These are phyloP conservation scores for Nicotiana tabacum DNA, from an alignment of 257 asterid species.

Conservation along the genomic window DNA sequence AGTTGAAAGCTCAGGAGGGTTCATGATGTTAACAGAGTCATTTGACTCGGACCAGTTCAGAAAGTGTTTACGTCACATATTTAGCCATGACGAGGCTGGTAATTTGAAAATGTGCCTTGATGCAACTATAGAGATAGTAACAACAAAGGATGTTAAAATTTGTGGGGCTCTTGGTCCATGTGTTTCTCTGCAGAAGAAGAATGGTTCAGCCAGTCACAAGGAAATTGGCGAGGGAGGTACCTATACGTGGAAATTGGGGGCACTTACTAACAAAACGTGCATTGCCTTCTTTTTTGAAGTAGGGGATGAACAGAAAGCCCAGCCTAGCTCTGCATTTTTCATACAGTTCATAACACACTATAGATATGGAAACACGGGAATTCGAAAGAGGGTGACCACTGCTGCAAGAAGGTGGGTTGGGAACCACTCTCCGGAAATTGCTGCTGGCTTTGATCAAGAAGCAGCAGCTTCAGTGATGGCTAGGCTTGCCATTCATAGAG, in stretches of 20 bases:
- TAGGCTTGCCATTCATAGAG: constrained; percentile 60
- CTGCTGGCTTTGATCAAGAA: constrained; percentile 90
- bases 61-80: constrained; percentile 64
- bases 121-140: constrained; percentile 76
- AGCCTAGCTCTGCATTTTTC: constrained; percentile 71
- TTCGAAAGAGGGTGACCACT: constrained; percentile 86
- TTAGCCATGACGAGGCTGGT: constrained; percentile 52
- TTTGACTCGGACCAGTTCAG: constrained; percentile 76
- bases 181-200: constrained; percentile 49
- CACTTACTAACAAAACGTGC: constrained; percentile 69
- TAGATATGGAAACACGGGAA: constrained; percentile 60
- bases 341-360: constrained; percentile 76
- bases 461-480: constrained; percentile 95
- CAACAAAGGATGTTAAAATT: constrained; percentile 70
- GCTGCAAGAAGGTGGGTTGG: constrained; percentile 92
- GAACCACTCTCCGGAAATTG: constrained; percentile 65
- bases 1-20: constrained; percentile 78
- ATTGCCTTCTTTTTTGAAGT: constrained; percentile 83
- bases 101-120: constrained; percentile 71
- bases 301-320: constrained; percentile 52
- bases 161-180: constrained; percentile 95
- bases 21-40: constrained; percentile 81
- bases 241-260: constrained; percentile 65
- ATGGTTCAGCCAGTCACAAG: constrained; percentile 53
- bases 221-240: constrained; percentile 84